Base-by-base conservation (phyloP, 768 basidiomycete species). In the Russula olivacea region DNA sequence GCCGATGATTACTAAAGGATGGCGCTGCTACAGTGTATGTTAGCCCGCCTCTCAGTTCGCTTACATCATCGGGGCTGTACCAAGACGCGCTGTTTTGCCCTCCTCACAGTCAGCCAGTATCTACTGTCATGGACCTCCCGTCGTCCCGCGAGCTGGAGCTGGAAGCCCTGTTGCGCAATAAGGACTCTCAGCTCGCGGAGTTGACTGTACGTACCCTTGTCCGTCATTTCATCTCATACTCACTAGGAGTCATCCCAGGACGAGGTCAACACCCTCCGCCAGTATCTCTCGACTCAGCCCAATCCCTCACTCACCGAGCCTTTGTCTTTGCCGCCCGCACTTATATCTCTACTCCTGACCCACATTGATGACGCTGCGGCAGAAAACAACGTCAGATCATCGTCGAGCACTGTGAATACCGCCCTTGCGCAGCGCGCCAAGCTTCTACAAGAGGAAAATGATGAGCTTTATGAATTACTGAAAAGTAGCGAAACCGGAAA, bases 381-480 rank as follows among this genome's bases (percentile, higher is more conserved):
- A 59, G 67, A 65, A 30, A 68, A 72, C 68, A 65, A 70, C 56
- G 66, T 67, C 51, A 59, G 66, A 36, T 66, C 68, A 23, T 67
- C 70, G 3, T 76, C 80, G 12, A 81, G 78, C 66, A 87, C 87
- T 1, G 86, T 89, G 36, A 76, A 82, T 43, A 78, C 84, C n/a
- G 91, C 91, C 0, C 79, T 93, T 61, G 87, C 83, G 0, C 90
- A 92, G 69, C 80, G 89, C 52, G 81, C 83, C 30, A 83, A 83
- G 53, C 73, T 86, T 19, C 76, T 93, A 11, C 91, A 93, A 71
- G 87, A 91, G 60, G 91, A 93, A 73, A 93, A 93, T 63, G 90
- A 93, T 67, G 91, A 93, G 66, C 73, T 93, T 19, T 93, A 93
- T 71, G 82, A 85, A 54, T 75, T 93, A 11, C 74, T 93, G 59